Percentiles rank a stretch among this genome's conserved stretches.
These are phyloP conservation scores for Fusarium stilboides DNA, from an alignment of 2,329 filamentous ascomycete species.

Conservation along the genomic window DNA sequence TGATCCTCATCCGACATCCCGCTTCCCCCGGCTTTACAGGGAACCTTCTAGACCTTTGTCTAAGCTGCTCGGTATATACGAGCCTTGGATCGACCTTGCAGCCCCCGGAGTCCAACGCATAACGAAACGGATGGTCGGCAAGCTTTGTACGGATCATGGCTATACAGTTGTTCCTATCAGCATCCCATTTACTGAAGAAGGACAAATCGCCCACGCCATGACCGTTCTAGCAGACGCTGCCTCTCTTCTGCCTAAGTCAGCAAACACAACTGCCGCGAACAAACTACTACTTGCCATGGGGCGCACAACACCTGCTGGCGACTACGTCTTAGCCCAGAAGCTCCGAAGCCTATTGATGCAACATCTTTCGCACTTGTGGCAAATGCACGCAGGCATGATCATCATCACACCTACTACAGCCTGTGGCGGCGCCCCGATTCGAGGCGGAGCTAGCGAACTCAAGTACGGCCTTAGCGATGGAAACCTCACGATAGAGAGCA, in stretches of 20 bases:
- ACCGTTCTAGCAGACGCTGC: constrained; percentile 78
- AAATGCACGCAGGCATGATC: constrained; percentile 75
- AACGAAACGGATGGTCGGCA: constrained; percentile 62
- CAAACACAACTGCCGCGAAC: constrained; percentile 71
- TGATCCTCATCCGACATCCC: constrained; percentile 71
- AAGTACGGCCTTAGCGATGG: constrained; percentile 62
- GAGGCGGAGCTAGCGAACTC: constrained; percentile 53
- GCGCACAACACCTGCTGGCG: constrained; percentile 73
- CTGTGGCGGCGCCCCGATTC: constrained; percentile 63
- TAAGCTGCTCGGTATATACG: constrained; percentile 74
- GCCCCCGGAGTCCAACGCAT: constrained; percentile 60
- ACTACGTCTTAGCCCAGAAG: constrained; percentile 79
- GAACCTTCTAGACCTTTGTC: constrained; percentile 40
- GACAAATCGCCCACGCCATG: constrained; percentile 81
- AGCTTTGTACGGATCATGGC: constrained; percentile 66
- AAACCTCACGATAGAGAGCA: constrained; percentile 61
- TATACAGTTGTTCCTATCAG: constrained; percentile 70
- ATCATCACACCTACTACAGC: constrained; percentile 78
- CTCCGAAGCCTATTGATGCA: constrained; percentile 78
- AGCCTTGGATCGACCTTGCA: constrained; percentile 71
- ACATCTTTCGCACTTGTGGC: constrained; percentile 78
- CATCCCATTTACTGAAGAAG: constrained; percentile 72
- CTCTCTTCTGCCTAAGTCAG: constrained; percentile 62
- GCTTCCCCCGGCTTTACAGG: constrained; percentile 64
- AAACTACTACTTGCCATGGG: constrained; percentile 77